Evolutionary conservation across 2,329 filamentous ascomycete genomes (phyloP).

Genomic region (Fusarium staphyleae): DNA sequence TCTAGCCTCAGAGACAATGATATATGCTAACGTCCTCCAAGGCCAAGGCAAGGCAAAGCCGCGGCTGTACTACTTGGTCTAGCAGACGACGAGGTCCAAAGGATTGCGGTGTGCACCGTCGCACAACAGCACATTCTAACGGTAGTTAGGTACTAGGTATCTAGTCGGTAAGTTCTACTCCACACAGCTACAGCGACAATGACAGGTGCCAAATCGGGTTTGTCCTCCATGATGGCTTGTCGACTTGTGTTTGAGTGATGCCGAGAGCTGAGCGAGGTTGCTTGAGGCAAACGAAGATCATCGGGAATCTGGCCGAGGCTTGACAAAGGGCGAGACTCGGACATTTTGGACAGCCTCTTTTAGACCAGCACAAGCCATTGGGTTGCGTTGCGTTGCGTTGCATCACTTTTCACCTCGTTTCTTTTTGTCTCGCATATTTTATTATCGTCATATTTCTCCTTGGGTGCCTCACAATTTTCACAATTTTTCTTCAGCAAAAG

Average conservation of each 20-base stretch:
- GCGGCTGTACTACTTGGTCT: conserved; percentile 25
- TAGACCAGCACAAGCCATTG: conserved; percentile 19
- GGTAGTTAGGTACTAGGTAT: neutral
- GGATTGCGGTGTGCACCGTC: conserved; percentile 32
- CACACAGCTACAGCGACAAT: conserved; percentile 4
- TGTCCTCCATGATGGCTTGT: conserved; percentile 14
- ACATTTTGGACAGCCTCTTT: conserved; percentile 23
- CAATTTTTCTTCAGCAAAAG: conserved; percentile 22
- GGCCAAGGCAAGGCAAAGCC: conserved; percentile 26
- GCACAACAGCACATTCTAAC: conserved; percentile 29
- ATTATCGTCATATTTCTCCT: conserved; percentile 5
- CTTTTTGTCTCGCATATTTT: conserved; percentile 15
- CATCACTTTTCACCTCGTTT: conserved; percentile 21
- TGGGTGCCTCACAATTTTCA: neutral
- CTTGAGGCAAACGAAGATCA: conserved; percentile 13
- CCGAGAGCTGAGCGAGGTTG: conserved; percentile 30
- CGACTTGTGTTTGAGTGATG: conserved; percentile 16
- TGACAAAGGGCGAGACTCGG: conserved; percentile 15
- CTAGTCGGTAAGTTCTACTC: no score
- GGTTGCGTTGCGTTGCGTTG: conserved; percentile 15
- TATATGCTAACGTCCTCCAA: conserved; percentile 32
- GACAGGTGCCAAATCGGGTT: conserved; percentile 36
- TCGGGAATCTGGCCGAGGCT: conserved; percentile 15
- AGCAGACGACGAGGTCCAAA: conserved; percentile 28
- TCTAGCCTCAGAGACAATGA: conserved; percentile 27